phyloP scores from a whole-genome alignment of 2,329 filamentous ascomycete genomes.

The Fusarium succisae region DNA sequence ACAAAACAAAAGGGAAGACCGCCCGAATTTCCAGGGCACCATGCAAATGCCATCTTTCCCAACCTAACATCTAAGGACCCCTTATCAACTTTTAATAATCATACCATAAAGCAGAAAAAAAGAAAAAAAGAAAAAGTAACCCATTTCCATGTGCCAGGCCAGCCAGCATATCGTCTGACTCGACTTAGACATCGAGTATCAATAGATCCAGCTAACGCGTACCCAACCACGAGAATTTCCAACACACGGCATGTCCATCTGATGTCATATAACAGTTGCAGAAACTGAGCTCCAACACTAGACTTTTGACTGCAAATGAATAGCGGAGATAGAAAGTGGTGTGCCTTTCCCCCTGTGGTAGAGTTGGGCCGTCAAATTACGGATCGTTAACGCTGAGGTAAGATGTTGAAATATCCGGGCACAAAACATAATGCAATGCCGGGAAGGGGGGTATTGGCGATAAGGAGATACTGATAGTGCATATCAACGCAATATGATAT shows the following conservation, averaged over 20 bases:
- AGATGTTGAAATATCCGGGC: constrained; percentile 28
- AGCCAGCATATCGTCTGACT: not conserved
- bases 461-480: constrained; percentile 21
- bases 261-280: not conserved
- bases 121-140: not conserved
- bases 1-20: not conserved
- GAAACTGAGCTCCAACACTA: not conserved
- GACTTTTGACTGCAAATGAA: constrained; percentile 14
- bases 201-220: not conserved
- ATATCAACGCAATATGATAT: constrained; percentile 23
- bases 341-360: constrained; percentile 17
- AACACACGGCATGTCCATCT: not conserved
- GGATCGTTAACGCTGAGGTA: constrained; percentile 31
- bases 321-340: constrained; percentile 7
- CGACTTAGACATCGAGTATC: not conserved
- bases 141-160: not conserved
- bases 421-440: constrained; percentile 1
- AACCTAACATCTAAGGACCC: constrained; percentile 12
- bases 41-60: constrained; percentile 36
- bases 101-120: not conserved
- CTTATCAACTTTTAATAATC: constrained; percentile 15
- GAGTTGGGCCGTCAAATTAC: constrained; percentile 5
- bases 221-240: not conserved
- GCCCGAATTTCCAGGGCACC: constrained; percentile 18
- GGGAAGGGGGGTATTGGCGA: constrained; percentile 31